These are phyloP conservation scores for Clonostachys solani DNA, from an alignment of 2,329 filamentous ascomycete genomes.

Conservation along the genomic window DNA sequence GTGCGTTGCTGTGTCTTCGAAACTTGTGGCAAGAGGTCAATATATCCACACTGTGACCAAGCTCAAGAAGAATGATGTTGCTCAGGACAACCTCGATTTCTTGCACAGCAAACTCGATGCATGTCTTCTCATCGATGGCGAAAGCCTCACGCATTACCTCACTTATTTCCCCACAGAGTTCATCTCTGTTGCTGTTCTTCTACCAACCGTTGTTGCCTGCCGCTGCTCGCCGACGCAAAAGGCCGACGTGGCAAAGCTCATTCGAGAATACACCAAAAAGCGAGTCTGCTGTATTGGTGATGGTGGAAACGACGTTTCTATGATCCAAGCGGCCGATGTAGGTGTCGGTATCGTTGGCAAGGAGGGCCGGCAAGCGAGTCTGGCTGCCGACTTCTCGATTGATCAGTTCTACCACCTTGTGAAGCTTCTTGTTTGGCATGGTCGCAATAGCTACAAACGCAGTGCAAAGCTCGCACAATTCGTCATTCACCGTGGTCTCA, in stretches of 20 bases:
- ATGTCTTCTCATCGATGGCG: constrained; percentile 90
- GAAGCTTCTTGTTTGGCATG: constrained; percentile 98
- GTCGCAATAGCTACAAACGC: constrained; percentile 94
- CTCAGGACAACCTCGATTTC: constrained; percentile 84
- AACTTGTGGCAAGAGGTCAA: constrained; percentile 88
- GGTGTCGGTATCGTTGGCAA: constrained; percentile 98
- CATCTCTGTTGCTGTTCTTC: constrained; percentile 78
- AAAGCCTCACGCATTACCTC: constrained; percentile 80
- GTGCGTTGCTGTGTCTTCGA: constrained; percentile 92
- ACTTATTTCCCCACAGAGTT: constrained; percentile 80
- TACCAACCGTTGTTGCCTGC: constrained; percentile 92
- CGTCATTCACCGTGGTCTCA: constrained; percentile 93
- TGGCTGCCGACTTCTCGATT: constrained; percentile 95
- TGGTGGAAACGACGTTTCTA: constrained; percentile 95
- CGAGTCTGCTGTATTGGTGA: constrained; percentile 97
- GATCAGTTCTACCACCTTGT: constrained; percentile 93
- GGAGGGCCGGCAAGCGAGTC: constrained; percentile 88
- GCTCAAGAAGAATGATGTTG: constrained; percentile 76
- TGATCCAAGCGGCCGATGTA: constrained; percentile 98
- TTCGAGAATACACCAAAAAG: constrained; percentile 88
- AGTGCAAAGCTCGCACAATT: constrained; percentile 95
- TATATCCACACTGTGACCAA: constrained; percentile 93
- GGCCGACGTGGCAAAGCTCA: constrained; percentile 86
- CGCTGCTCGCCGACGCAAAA: constrained; percentile 97
- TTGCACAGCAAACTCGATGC: constrained; percentile 81